A percentile compares a stretch with the other conserved stretches of the same genome.
phyloP scores from a whole-genome alignment of 208 protist species.

The Leishmania tropica region DNA sequence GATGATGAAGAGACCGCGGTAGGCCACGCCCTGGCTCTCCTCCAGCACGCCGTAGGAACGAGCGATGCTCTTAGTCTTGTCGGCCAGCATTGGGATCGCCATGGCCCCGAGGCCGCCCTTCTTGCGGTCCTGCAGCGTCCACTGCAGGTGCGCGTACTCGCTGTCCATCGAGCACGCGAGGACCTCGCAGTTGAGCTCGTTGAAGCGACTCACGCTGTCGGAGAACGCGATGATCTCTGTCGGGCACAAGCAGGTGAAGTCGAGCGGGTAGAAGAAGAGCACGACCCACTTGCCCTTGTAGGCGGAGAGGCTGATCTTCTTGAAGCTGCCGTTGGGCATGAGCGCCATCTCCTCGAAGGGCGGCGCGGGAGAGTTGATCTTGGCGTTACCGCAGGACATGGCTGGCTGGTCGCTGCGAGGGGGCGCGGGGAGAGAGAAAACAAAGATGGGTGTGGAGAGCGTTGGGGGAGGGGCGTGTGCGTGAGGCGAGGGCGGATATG shows the following conservation, averaged over 20 bases:
- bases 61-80: constrained; percentile 94
- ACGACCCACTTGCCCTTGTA: constrained; percentile 96
- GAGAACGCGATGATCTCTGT: constrained; percentile 97
- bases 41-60: constrained; percentile 93
- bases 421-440: background rate
- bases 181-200: constrained; percentile 87
- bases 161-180: constrained; percentile 94
- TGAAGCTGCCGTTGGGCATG: constrained; percentile 94
- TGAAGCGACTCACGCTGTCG: constrained; percentile 93
- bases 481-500: no score
- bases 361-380: constrained; percentile 86
- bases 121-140: constrained; percentile 94
- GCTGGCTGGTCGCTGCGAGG: background rate
- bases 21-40: constrained; percentile 86
- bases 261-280: constrained; percentile 97
- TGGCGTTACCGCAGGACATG: constrained; percentile 7
- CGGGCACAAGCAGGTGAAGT: no score
- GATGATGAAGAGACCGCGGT: constrained; percentile 97
- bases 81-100: constrained; percentile 96
- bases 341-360: constrained; percentile 91
- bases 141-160: constrained; percentile 97
- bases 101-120: constrained; percentile 97
- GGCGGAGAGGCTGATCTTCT: constrained; percentile 86
- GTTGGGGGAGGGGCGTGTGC: background rate
- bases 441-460: background rate